Conservation (phyloP, 768 basidiomycete genomes). For the Hortiboletus flavorubellus region DNA sequence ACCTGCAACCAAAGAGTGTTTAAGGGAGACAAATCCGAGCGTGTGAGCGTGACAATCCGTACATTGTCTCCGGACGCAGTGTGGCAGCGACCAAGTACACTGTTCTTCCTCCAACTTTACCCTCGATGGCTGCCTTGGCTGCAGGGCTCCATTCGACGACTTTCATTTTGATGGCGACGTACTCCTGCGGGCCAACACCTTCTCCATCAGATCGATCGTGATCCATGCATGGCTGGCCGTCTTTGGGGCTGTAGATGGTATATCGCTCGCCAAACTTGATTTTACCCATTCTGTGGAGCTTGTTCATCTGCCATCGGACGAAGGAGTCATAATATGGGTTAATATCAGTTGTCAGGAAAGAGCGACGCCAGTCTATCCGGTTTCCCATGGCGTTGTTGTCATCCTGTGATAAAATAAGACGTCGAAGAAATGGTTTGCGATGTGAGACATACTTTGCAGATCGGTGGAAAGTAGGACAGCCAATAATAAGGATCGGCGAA, state of each 20-base stretch:
- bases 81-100: slow-evolving; percentile 96
- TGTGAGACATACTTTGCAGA: slow-evolving; percentile 64
- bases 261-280: slow-evolving; percentile 99
- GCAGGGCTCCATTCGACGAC: slow-evolving; percentile 79
- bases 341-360: slow-evolving; percentile 90
- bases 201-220: slow-evolving; percentile 97
- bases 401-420: slow-evolving; percentile 27
- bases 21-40: neutral
- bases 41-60: slow-evolving; percentile 23
- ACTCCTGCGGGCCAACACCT: slow-evolving; percentile 92
- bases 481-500: slow-evolving; percentile 96
- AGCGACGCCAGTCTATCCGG: slow-evolving; percentile 94
- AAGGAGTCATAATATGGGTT: slow-evolving; percentile 98
- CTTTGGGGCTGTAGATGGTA: slow-evolving; percentile 98
- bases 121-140: slow-evolving; percentile 60
- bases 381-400: slow-evolving; percentile 91
- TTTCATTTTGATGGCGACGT: slow-evolving; percentile 92
- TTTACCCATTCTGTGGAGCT: slow-evolving; percentile 79
- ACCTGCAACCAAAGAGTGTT: slow-evolving; percentile 46
- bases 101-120: slow-evolving; percentile 71
- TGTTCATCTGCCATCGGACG: slow-evolving; percentile 98
- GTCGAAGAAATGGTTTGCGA: neutral
- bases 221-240: slow-evolving; percentile 99
- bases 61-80: slow-evolving; percentile 96
- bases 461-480: slow-evolving; percentile 94